phyloP scores from a whole-genome alignment of 75 land plant genomes.

The Picea sitchensis region DNA sequence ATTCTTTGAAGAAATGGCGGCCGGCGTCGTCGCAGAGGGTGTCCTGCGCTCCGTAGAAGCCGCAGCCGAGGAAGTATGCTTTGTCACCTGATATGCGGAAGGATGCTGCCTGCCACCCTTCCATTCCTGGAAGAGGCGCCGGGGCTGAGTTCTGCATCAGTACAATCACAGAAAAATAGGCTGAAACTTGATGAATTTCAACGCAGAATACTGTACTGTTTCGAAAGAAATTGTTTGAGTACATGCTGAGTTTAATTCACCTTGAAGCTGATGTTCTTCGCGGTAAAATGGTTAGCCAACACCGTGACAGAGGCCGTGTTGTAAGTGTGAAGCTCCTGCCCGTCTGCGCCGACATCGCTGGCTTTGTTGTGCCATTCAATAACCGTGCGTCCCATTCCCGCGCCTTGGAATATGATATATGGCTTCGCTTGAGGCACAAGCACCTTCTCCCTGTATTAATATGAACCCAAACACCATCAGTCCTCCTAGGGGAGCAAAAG shows the following conservation, averaged over 20 bases:
- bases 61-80: slow-evolving; percentile 35
- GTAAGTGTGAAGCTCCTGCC: slow-evolving; percentile 23
- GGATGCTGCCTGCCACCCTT: slow-evolving; percentile 29
- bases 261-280: slow-evolving; percentile 27
- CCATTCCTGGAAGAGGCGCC: slow-evolving; percentile 28
- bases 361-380: slow-evolving; percentile 35
- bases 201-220: background rate
- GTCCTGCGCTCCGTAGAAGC: slow-evolving; percentile 36
- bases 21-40: slow-evolving; percentile 38
- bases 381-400: slow-evolving; percentile 13
- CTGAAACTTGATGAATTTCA: background rate
- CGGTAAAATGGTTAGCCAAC: slow-evolving; percentile 20
- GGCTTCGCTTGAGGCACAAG: slow-evolving; percentile 24
- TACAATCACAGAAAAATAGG: background rate
- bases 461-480: background rate
- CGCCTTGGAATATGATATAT: slow-evolving; percentile 30
- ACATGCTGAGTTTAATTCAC: background rate
- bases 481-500: background rate
- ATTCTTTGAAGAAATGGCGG: slow-evolving; percentile 36
- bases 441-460: slow-evolving; percentile 31
- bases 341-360: slow-evolving; percentile 17
- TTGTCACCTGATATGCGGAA: slow-evolving; percentile 33
- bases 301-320: slow-evolving; percentile 32
- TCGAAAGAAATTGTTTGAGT: background rate
- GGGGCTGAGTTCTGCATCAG: slow-evolving; percentile 30